These are phyloP conservation scores for Priceomyces medius DNA, from an alignment of 805 yeast species.

Conservation along the genomic window DNA sequence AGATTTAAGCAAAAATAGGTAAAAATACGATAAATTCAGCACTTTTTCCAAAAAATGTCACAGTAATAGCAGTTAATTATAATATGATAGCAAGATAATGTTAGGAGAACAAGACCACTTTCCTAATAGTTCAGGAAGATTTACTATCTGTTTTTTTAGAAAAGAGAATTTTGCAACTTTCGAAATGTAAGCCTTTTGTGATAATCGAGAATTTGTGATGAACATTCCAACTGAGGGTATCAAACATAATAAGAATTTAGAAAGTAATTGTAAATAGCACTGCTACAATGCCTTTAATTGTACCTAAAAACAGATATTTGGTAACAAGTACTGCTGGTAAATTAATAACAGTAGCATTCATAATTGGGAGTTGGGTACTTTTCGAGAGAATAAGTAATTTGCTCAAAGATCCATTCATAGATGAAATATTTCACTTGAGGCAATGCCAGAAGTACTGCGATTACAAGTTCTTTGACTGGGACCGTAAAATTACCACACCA, in stretches of 20 bases:
- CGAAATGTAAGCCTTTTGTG: constrained; percentile 1
- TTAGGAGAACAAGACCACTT: background rate
- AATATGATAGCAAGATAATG: background rate
- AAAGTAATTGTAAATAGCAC: background rate
- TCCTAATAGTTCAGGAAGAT: no score
- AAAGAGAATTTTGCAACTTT: constrained; percentile 1
- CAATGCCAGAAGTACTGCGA: constrained; percentile 70
- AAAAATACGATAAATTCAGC: background rate
- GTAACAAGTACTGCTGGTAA: background rate
- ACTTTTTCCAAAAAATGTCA: background rate
- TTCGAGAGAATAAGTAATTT: constrained; percentile 17
- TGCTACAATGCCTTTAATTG: constrained; percentile 10
- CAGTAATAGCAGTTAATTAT: background rate
- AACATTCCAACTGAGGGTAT: background rate
- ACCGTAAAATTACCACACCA: constrained; percentile 91
- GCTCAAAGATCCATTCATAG: constrained; percentile 47
- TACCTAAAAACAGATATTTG: constrained; percentile 2
- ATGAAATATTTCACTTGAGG: constrained; percentile 82
- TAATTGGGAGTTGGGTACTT: constrained; percentile 12
- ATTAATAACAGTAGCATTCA: constrained; percentile 8
- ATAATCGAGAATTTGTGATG: constrained; percentile 6
- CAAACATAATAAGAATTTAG: background rate
- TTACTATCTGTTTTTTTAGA: no score
- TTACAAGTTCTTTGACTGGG: constrained; percentile 70
- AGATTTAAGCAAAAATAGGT: background rate